Conservation (phyloP, 2,329 filamentous ascomycete genomes). For the Sporothrix curviconia region DNA sequence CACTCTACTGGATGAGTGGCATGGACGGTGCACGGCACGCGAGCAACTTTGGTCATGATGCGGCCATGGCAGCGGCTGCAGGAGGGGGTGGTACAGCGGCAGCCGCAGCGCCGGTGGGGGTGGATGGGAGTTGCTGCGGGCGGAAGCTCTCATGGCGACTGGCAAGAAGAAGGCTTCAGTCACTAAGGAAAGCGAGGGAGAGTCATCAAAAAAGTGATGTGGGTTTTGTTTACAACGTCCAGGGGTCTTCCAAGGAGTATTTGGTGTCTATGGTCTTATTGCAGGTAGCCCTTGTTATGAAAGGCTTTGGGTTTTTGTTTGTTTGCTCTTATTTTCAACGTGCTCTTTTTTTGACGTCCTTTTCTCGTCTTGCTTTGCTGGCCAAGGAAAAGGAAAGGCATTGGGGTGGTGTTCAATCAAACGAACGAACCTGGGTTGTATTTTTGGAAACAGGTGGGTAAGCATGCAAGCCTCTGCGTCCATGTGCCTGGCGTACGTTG, state of each 20-base stretch:
- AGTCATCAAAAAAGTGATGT: no score
- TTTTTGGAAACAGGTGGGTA: constrained; percentile 10
- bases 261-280: constrained; percentile 6
- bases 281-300: constrained; percentile 1
- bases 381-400: no score
- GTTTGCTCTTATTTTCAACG: neutral
- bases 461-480: neutral
- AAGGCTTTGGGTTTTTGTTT: no score
- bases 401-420: no score
- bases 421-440: no score
- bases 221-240: neutral
- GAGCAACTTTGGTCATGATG: constrained; percentile 46
- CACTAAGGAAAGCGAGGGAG: constrained; percentile 23
- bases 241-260: neutral
- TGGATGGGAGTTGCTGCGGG: constrained; percentile 26
- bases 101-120: constrained; percentile 25
- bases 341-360: neutral
- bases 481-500: no score
- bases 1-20: constrained; percentile 77
- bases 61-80: constrained; percentile 36
- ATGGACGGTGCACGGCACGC: constrained; percentile 58
- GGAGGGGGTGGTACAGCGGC: constrained; percentile 27
- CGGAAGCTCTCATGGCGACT: constrained; percentile 41
- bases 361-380: neutral
- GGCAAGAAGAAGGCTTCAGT: constrained; percentile 58